Percentiles rank a stretch among this genome's conserved stretches.
Conservation (phyloP, 768 basidiomycete species). For the Suillus occidentalis region DNA sequence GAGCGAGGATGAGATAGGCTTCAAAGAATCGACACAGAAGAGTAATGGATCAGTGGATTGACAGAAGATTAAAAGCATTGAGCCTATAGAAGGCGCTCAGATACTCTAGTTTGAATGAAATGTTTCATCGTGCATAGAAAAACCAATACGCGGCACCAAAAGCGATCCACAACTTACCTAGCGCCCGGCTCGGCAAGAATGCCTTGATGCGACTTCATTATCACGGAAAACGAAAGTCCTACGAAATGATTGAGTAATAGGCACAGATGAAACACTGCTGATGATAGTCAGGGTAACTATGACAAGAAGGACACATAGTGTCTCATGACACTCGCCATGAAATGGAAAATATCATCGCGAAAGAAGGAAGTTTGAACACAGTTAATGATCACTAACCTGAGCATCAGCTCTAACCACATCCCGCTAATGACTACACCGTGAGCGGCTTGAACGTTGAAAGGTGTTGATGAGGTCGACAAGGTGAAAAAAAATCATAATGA, state of each 20-base stretch:
- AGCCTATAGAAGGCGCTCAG: slow-evolving; percentile 61
- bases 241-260: slow-evolving; percentile 6
- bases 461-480: neutral
- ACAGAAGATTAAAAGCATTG: slow-evolving; percentile 72
- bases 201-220: neutral
- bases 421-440: neutral
- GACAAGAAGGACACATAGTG: slow-evolving; percentile 68
- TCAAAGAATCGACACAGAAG: neutral
- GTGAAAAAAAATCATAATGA: neutral
- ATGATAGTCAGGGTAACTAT: slow-evolving; percentile 89
- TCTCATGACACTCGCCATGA: slow-evolving; percentile 51
- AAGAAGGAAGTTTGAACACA: neutral
- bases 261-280: slow-evolving; percentile 1
- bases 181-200: neutral
- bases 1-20: neutral
- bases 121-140: slow-evolving; percentile 49
- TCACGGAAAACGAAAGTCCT: slow-evolving; percentile 6
- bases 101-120: slow-evolving; percentile 91
- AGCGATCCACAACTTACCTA: slow-evolving; percentile 17
- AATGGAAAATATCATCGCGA: slow-evolving; percentile 55
- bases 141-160: slow-evolving; percentile 12
- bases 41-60: slow-evolving; percentile 57
- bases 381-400: neutral
- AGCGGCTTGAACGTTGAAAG: neutral
- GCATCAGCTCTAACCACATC: neutral